Conservation (phyloP, 805 yeast species). For the Danielia reshetovae region DNA sequence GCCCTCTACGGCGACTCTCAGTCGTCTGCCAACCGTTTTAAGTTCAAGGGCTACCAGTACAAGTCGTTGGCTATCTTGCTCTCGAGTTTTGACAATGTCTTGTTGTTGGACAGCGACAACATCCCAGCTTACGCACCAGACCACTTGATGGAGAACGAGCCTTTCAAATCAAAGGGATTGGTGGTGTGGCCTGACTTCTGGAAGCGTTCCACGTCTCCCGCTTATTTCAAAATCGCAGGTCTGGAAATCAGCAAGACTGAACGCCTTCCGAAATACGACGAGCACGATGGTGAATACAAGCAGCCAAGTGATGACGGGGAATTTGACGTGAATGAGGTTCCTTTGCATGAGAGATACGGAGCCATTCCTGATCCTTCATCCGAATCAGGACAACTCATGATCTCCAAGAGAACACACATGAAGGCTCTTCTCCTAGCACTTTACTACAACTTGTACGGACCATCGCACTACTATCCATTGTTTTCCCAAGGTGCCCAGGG, state of each 20-base stretch:
- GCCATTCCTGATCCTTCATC: slow-evolving; percentile 67
- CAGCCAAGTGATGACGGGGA: slow-evolving; percentile 4
- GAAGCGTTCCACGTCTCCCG: slow-evolving; percentile 78
- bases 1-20: slow-evolving; percentile 20
- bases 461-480: slow-evolving; percentile 38
- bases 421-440: slow-evolving; percentile 54
- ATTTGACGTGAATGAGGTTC: slow-evolving; percentile 21
- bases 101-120: slow-evolving; percentile 74
- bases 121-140: slow-evolving; percentile 67
- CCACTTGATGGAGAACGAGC: slow-evolving; percentile 50
- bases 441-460: slow-evolving; percentile 59
- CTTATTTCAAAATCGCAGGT: slow-evolving; percentile 65
- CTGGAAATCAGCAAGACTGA: slow-evolving; percentile 28
- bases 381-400: slow-evolving; percentile 64
- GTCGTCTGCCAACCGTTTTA: slow-evolving; percentile 26
- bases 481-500: slow-evolving; percentile 51
- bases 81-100: slow-evolving; percentile 61
- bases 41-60: slow-evolving; percentile 41
- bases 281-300: slow-evolving; percentile 15
- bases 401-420: slow-evolving; percentile 56
- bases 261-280: slow-evolving; percentile 32
- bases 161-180: slow-evolving; percentile 52
- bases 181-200: slow-evolving; percentile 87
- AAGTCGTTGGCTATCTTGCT: slow-evolving; percentile 39
- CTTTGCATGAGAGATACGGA: slow-evolving; percentile 63